Conservation (phyloP, 257 asterid species). For the Nicotiana benthamiana region DNA sequence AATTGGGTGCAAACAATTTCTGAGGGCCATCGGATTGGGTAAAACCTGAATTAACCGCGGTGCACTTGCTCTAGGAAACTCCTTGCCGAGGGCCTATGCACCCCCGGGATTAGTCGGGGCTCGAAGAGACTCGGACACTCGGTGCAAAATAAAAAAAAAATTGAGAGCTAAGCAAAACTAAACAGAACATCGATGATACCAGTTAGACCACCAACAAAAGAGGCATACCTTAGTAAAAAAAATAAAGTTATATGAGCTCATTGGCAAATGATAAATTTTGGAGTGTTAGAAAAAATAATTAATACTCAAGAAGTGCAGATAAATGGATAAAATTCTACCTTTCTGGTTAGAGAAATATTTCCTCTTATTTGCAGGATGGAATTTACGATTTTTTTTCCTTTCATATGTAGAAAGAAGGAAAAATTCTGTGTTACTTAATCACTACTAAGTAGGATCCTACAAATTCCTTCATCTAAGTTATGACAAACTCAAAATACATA, state of each 20-base stretch:
- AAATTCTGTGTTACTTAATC: not conserved
- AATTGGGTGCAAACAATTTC: too few relatives aligned
- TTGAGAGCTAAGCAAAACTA: not conserved
- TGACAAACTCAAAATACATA: not conserved
- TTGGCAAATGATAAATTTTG: not conserved
- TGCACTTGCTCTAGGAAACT: too few relatives aligned
- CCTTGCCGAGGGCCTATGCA: too few relatives aligned
- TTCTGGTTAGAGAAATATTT: not conserved
- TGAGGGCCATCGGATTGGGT: too few relatives aligned
- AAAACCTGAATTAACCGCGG: too few relatives aligned
- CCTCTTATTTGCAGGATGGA: not conserved
- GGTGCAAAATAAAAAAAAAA: too few relatives aligned
- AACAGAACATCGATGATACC: not conserved
- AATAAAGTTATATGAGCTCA: not conserved
- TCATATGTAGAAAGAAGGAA: not conserved
- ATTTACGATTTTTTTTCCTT: not conserved
- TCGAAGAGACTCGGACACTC: too few relatives aligned
- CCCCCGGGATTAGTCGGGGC: too few relatives aligned
- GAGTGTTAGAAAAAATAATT: not conserved
- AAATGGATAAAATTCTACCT: not conserved
- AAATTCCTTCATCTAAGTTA: not conserved
- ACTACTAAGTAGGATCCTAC: not conserved
- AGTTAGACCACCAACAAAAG: not conserved
- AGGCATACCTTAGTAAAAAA: not conserved
- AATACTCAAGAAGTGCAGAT: not conserved